Base-by-base conservation (phyloP, 768 basidiomycete species). In the Sarcomyxa edulis region DNA sequence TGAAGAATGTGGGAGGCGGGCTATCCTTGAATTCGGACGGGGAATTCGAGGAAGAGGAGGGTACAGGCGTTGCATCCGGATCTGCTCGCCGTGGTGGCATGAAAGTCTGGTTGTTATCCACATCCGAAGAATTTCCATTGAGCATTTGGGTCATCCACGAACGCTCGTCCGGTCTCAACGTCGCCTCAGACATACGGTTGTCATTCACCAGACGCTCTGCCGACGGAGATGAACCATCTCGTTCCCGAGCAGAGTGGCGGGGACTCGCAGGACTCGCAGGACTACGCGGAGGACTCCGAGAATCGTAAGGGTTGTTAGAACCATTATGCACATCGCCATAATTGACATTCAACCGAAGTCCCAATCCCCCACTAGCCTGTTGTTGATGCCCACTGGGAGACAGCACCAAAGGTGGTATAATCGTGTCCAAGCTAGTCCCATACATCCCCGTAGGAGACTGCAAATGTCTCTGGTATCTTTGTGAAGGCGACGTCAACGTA, bases 241-340 rank as follows among this genome's bases (percentile, higher is more conserved):
- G 59, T 21, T 68, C 53, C 25, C 62, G 61, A 10, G 61, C 46
- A n/a, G 54, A 48, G 35, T 60, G 57, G 20, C 64, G 60, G 6
- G 70, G 72, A 37, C 70, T 71, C 29, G 60, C 59, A 28, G 74
- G 69, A 44, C 71, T 79, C 37, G 74, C 64, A 8, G 84, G 84
- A 32, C 82, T 84, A 25, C 73, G 74, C 33, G 81, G 78, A 19
- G 82, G 78, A 8, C 71, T 61, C 5, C 64, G 62, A 11, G 64
- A 60, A 5, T 65, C 64, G 42, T 78, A 75, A 19, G 66, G 55
- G 7, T 61, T 61, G 40, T 59, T 63, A 39, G 61, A 62, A 27
- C 51, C 52, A 42, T 65, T 60, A 6, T 59, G 60, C 29, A 57
- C 59, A 30, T 54, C 55, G 14, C 58, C 59, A 32, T 57, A 56